A percentile compares a stretch with the other conserved stretches of the same genome.
phyloP scores from a whole-genome alignment of 306 rosid species.

The Cucurbita ficifolia region DNA sequence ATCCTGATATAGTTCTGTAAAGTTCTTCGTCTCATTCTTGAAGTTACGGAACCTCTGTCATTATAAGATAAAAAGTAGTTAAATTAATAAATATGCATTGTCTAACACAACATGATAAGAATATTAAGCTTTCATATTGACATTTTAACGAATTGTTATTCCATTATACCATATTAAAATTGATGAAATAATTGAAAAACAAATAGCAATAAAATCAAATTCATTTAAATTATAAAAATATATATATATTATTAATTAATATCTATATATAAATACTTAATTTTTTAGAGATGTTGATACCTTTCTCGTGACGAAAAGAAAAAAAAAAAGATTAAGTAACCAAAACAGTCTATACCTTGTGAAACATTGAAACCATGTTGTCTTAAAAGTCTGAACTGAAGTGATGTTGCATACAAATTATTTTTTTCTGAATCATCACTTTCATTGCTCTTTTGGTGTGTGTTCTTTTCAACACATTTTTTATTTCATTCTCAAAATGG shows the following conservation, averaged over 20 bases:
- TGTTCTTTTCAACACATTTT: not conserved
- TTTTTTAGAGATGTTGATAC: no score
- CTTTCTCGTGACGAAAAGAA: no score
- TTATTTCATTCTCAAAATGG: constrained; percentile 8
- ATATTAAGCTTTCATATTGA: no score
- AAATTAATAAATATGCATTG: not conserved
- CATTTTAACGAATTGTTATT: no score
- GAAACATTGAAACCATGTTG: not conserved
- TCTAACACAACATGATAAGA: not conserved
- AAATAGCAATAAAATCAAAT: no score
- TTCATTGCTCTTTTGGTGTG: not conserved
- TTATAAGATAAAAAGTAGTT: not conserved
- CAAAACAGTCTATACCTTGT: not conserved
- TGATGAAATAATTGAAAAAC: no score
- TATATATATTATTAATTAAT: no score
- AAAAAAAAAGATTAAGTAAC: no score
- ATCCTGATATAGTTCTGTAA: not conserved
- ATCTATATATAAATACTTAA: no score
- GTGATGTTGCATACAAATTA: not conserved
- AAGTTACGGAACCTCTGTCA: constrained; percentile 2
- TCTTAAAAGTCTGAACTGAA: not conserved
- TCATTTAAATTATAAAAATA: no score
- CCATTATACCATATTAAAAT: no score
- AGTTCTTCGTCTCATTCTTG: not conserved
- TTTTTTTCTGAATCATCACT: not conserved